phyloP scores from a whole-genome alignment of 257 asterid genomes.

The Nicotiana undulata region DNA sequence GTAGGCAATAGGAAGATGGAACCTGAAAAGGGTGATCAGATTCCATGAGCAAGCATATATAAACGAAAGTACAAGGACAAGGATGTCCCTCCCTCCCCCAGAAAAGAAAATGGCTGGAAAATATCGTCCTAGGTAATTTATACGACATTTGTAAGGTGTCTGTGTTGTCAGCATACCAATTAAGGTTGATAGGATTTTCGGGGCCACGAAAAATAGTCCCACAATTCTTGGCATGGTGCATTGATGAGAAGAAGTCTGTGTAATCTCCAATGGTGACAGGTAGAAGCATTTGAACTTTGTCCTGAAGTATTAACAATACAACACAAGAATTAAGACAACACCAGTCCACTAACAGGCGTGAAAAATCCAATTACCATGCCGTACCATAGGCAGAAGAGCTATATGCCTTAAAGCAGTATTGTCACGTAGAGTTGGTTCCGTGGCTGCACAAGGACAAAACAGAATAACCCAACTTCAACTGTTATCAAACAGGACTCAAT shows the following conservation, averaged over 20 bases:
- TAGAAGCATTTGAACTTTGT: slow-evolving; percentile 75
- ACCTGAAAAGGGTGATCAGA: slow-evolving; percentile 43
- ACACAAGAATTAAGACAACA: background rate
- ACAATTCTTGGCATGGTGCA: slow-evolving; percentile 86
- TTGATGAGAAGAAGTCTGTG: slow-evolving; percentile 90
- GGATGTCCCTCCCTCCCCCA: background rate
- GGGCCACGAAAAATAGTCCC: slow-evolving; percentile 90
- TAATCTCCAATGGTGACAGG: slow-evolving; percentile 88
- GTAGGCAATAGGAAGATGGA: slow-evolving; percentile 90
- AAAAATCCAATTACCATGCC: background rate
- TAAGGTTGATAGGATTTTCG: slow-evolving; percentile 56
- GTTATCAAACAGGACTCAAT: background rate
- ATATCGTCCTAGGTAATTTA: background rate
- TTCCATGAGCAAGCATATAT: background rate
- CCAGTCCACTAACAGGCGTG: background rate
- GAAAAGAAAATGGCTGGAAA: background rate
- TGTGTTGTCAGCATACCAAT: slow-evolving; percentile 39
- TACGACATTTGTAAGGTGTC: background rate
- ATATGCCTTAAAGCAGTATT: slow-evolving; percentile 50
- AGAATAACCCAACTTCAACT: background rate
- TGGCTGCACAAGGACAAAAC: slow-evolving; percentile 39
- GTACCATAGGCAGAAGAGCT: slow-evolving; percentile 76
- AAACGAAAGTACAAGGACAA: background rate
- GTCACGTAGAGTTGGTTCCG: slow-evolving; percentile 73
- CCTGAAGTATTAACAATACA: slow-evolving; percentile 31